Evolutionary conservation across 2,329 filamentous ascomycete species (phyloP), one percentile per base, ranked within the genome.

Genomic region (Blastomyces silverae): DNA sequence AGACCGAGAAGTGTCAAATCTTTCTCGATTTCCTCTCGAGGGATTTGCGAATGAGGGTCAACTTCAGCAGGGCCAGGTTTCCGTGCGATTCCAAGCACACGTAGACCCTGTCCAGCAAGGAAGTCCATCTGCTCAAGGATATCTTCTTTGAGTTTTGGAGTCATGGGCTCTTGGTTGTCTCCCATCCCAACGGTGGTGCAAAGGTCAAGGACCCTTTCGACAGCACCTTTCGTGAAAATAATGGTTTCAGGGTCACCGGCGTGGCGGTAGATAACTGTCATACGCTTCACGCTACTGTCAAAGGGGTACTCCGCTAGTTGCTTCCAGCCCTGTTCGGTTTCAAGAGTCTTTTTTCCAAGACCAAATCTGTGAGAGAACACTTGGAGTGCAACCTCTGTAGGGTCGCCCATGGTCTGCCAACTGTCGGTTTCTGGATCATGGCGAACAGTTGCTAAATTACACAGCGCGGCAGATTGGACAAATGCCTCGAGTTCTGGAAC

Each of bases 341-440:
- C 73, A 3, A 82, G 73, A 2, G 72, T 69, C n/a, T 74, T 77
- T 66, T 80, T 81, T 25, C 79, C 79, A 64, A 78, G 81, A 20
- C 80, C 74, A 69, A 89, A 88, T 28, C 86, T 83, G 70, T 83
- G 80, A 1, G 85, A 84, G 69, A 89, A 86, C 7, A 89, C 85
- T 65, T 88, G 85, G 2, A 89, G 81, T 6, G 86, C 86, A 65
- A 88, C 86, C 69, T 89, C 87, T 2, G 87, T 89, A 1, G 85
- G 84, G 67, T 87, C 84, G n/a, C 85, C 85, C 58, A 83, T 81
- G 34, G 84, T 81, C 62, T 82, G 80, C 85, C 85, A 87, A 55
- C 76, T 74, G 6, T 70, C 69, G 5, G 75, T 71, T 31, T 78
- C 71, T 4, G 75, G 70, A 52, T 79, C 78, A 65, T 80, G 75